phyloP scores from a whole-genome alignment of 2,329 filamentous ascomycete genomes.

The Fusarium hostae region DNA sequence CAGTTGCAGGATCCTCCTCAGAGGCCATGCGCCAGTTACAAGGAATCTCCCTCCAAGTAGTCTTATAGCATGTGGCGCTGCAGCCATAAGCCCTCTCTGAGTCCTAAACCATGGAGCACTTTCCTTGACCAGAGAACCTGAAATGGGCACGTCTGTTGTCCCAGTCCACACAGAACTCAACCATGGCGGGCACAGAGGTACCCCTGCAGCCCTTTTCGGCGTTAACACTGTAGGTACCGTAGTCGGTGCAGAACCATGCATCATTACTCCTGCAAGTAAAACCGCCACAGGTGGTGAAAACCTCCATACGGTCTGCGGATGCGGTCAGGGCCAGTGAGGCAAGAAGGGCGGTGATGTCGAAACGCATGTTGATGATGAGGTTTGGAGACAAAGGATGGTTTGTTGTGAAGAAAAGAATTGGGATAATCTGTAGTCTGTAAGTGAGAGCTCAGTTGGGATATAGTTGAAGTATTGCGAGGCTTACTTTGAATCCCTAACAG shows the following conservation, averaged over 20 bases:
- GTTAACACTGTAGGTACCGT: neutral
- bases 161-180: slow-evolving; percentile 1
- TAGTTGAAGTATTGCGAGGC: too few species aligned
- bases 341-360: neutral
- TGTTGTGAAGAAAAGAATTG: too few species aligned
- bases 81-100: neutral
- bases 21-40: neutral
- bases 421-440: fast-evolving
- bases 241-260: neutral
- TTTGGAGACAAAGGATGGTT: too few species aligned
- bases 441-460: neutral
- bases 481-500: fast-evolving
- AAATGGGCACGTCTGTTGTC: neutral
- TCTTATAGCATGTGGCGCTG: neutral
- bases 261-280: fast-evolving
- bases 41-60: neutral
- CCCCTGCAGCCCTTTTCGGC: neutral
- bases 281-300: neutral
- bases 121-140: neutral
- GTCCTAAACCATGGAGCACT: neutral
- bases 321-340: neutral
- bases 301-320: neutral
- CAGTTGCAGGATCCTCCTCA: neutral
- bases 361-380: neutral
- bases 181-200: neutral